Percentiles rank a stretch among this genome's conserved stretches.
These are phyloP conservation scores for Agapanthus africanus DNA, from an alignment of 106 monocot genomes.

Conservation along the genomic window DNA sequence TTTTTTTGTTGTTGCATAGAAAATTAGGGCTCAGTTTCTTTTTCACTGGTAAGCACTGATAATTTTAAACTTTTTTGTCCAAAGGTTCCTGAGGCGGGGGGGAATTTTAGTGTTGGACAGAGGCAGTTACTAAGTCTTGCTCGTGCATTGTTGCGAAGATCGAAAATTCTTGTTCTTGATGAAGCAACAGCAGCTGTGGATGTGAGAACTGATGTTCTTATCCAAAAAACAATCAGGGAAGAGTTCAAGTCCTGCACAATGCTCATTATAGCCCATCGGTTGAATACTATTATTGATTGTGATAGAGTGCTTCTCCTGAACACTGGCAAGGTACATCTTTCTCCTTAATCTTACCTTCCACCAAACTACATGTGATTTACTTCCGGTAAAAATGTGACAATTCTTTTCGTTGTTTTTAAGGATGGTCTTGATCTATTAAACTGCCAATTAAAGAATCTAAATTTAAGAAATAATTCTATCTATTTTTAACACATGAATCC, in stretches of 20 bases:
- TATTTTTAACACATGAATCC: too few relatives aligned
- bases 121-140: constrained; percentile 91
- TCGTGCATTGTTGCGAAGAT: constrained; percentile 76
- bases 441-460: too few relatives aligned
- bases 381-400: too few relatives aligned
- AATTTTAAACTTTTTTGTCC: background rate
- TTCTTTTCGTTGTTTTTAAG: too few relatives aligned
- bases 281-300: constrained; percentile 96
- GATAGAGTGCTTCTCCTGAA: constrained; percentile 83
- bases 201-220: constrained; percentile 96
- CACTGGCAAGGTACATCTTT: constrained; percentile 71
- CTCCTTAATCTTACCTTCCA: too few relatives aligned
- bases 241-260: constrained; percentile 97
- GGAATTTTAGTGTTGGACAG: constrained; percentile 97
- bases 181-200: constrained; percentile 99
- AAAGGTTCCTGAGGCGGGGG: constrained; percentile 90
- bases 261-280: constrained; percentile 92
- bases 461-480: too few relatives aligned
- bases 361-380: too few relatives aligned
- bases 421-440: too few relatives aligned
- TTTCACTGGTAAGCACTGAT: too few relatives aligned
- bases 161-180: constrained; percentile 98
- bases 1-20: too few relatives aligned
- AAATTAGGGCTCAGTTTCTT: too few relatives aligned
- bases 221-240: constrained; percentile 95